A percentile compares a stretch with the other conserved stretches of the same genome.
Conservation (phyloP, 2,329 filamentous ascomycete genomes). For the Didymella pomorum region DNA sequence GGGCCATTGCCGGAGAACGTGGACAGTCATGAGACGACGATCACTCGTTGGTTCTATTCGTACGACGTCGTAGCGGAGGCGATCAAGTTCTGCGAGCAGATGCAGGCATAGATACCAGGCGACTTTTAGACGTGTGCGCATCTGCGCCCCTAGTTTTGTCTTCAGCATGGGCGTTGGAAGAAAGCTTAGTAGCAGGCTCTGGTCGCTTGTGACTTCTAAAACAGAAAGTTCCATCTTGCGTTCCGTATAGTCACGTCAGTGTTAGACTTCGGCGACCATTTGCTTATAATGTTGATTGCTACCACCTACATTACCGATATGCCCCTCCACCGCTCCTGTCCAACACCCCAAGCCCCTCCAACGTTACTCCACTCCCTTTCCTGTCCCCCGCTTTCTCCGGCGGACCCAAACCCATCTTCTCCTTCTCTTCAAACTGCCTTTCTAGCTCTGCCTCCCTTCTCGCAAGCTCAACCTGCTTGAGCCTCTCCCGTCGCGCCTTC, state of each 20-base stretch:
- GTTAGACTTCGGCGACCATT: too few relatives aligned
- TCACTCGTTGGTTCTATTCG: constrained; percentile 4
- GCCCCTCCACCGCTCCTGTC: constrained; percentile 31
- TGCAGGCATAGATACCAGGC: too few relatives aligned
- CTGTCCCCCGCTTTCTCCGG: constrained; percentile 20
- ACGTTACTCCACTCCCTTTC: constrained; percentile 38
- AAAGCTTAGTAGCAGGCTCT: background rate
- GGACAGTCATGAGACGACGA: constrained; percentile 5
- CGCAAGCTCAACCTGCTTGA: constrained; percentile 36
- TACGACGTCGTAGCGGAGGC: constrained; percentile 9
- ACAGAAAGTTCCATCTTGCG: too few relatives aligned
- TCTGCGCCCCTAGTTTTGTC: too few relatives aligned
- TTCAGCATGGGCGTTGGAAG: too few relatives aligned
- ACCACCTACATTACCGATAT: constrained; percentile 18
- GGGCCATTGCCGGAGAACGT: constrained; percentile 5
- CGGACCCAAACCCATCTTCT: constrained; percentile 38
- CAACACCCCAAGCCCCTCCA: constrained; percentile 37
- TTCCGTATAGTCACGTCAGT: too few relatives aligned
- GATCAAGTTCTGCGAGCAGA: background rate
- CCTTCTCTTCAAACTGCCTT: constrained; percentile 35
- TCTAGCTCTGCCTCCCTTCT: constrained; percentile 33
- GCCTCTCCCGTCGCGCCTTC: constrained; percentile 40
- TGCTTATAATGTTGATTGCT: too few relatives aligned
- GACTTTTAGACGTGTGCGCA: too few relatives aligned
- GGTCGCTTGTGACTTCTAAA: too few relatives aligned